A percentile compares a stretch with the other conserved stretches of the same genome.
phyloP scores from a whole-genome alignment of 2,329 filamentous ascomycete genomes.

The Fusarium abutilonis region DNA sequence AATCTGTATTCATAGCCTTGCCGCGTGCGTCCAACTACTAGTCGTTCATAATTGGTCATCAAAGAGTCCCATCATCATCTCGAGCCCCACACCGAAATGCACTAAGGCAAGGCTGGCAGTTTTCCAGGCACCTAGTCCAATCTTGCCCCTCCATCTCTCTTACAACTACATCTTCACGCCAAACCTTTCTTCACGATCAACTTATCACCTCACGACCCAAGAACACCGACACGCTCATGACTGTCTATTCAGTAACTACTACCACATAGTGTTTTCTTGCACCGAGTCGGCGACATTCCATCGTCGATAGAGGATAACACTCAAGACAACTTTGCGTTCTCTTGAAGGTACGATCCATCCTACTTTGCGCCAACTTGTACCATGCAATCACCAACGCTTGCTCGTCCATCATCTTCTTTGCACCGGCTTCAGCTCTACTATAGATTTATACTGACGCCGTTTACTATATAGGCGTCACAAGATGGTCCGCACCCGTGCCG shows the following conservation, averaged over 20 bases:
- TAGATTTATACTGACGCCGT: slow-evolving; percentile 14
- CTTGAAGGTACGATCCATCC: slow-evolving; percentile 30
- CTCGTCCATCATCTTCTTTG: not conserved
- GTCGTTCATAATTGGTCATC: slow-evolving; percentile 12
- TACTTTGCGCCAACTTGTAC: slow-evolving; percentile 24
- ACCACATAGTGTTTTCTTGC: not conserved
- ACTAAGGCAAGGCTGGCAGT: slow-evolving; percentile 37
- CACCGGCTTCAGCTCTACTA: fast-evolving
- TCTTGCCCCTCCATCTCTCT: slow-evolving; percentile 42
- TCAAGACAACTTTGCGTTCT: not conserved
- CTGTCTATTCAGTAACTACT: not conserved
- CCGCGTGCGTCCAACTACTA: slow-evolving; percentile 1
- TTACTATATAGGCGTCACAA: slow-evolving; percentile 9
- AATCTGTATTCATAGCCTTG: slow-evolving; percentile 18
- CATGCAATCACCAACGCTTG: not conserved
- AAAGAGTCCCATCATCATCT: not conserved
- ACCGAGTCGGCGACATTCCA: not conserved
- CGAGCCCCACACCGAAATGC: slow-evolving; percentile 1
- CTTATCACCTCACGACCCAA: not conserved
- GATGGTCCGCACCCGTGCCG: slow-evolving; percentile 47
- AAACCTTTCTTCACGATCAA: slow-evolving; percentile 6
- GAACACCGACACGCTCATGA: not conserved
- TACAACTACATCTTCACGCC: slow-evolving; percentile 28
- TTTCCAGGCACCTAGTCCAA: slow-evolving; percentile 27
- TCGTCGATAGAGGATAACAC: slow-evolving; percentile 1